phyloP scores from a whole-genome alignment of 2,329 filamentous ascomycete species.

The Biscogniauxia marginata region DNA sequence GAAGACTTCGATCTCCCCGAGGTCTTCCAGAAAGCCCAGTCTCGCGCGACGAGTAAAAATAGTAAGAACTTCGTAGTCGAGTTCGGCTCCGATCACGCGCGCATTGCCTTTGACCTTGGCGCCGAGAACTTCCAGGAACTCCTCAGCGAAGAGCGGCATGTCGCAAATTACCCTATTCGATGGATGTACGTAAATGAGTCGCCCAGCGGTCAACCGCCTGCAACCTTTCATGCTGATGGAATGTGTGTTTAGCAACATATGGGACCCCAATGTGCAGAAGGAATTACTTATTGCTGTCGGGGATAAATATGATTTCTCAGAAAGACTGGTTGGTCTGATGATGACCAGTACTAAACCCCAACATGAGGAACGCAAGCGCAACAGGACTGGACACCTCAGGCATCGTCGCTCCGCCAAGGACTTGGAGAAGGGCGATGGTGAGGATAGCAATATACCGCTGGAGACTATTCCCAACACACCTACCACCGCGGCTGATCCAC shows the following conservation, averaged over 20 bases:
- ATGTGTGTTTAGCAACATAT: slow-evolving; percentile 57
- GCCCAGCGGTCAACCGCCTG: neutral
- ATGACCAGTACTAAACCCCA: slow-evolving; percentile 22
- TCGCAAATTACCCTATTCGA: slow-evolving; percentile 50
- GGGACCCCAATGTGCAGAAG: slow-evolving; percentile 62
- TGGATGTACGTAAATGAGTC: slow-evolving; percentile 64
- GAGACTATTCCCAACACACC: slow-evolving; percentile 7
- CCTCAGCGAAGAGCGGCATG: slow-evolving; percentile 32
- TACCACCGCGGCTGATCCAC: slow-evolving; percentile 4
- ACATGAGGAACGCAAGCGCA: slow-evolving; percentile 8
- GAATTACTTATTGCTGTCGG: slow-evolving; percentile 55
- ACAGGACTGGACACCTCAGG: slow-evolving; percentile 10
- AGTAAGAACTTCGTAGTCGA: slow-evolving; percentile 64
- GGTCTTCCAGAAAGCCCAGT: slow-evolving; percentile 45
- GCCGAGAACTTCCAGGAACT: slow-evolving; percentile 41
- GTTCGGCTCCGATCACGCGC: slow-evolving; percentile 56
- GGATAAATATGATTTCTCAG: slow-evolving; percentile 65
- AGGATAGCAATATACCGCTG: slow-evolving; percentile 9
- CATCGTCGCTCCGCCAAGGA: slow-evolving; percentile 17
- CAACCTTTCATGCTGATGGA: slow-evolving; percentile 12
- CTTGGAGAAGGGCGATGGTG: slow-evolving; percentile 19
- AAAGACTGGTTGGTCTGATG: slow-evolving; percentile 63
- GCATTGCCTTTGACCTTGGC: slow-evolving; percentile 54
- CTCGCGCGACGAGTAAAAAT: slow-evolving; percentile 37
- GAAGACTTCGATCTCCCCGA: slow-evolving; percentile 51